A percentile compares a stretch with the other conserved stretches of the same genome.
phyloP scores from a whole-genome alignment of 768 basidiomycete species.

The Crepidotus variabilis region DNA sequence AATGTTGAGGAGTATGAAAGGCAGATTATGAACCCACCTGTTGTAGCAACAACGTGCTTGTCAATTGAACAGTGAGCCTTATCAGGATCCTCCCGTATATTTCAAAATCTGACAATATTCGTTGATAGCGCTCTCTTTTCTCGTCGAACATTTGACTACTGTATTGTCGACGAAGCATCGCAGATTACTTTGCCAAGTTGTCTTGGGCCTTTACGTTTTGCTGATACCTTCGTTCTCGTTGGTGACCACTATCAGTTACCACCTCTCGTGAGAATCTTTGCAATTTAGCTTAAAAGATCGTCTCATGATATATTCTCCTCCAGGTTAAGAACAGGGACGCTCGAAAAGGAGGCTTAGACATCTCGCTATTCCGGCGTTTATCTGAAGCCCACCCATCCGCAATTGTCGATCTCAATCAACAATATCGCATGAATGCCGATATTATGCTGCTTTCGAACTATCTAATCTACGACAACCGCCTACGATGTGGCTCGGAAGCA shows the following conservation, averaged over 20 bases:
- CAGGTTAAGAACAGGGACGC: conserved; percentile 83
- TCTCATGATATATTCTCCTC: not conserved
- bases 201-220: conserved; percentile 87
- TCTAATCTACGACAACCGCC: conserved; percentile 76
- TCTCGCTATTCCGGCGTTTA: conserved; percentile 84
- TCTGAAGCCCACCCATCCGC: conserved; percentile 85
- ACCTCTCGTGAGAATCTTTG: conserved; percentile 61
- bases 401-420: conserved; percentile 80
- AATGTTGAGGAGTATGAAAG: conserved; percentile 82
- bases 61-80: conserved; percentile 85
- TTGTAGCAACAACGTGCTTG: conserved; percentile 95
- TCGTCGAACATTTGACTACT: conserved; percentile 87
- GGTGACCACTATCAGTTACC: conserved; percentile 98
- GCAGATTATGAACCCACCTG: conserved; percentile 81
- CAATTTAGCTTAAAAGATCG: not conserved
- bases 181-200: conserved; percentile 97
- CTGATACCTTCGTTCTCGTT: conserved; percentile 88
- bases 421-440: conserved; percentile 96
- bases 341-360: conserved; percentile 80
- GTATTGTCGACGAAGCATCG: conserved; percentile 97
- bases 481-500: conserved; percentile 73
- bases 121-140: conserved; percentile 66
- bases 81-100: not conserved
- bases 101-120: conserved; percentile 22
- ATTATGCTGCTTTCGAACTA: conserved; percentile 91